Base-by-base conservation (phyloP, 495 filamentous ascomycete genomes). In the Podospora fimiseda region DNA sequence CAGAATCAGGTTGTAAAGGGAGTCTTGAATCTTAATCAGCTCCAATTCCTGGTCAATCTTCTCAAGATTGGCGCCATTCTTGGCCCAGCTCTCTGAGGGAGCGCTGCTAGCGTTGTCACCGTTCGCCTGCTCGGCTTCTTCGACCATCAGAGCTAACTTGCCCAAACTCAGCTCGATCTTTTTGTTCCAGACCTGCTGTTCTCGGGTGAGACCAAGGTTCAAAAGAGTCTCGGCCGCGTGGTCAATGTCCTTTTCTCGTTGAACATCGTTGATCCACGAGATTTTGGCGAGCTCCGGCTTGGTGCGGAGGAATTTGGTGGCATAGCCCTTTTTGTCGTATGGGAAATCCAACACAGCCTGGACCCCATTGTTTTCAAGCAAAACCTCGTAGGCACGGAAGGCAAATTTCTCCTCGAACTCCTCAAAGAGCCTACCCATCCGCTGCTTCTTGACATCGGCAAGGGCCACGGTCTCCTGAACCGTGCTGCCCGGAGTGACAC, bases 181-280 rank as follows among this genome's bases (percentile, higher is more conserved):
- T 66, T 92, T 89, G 66, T 78, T 87, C 90, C 90, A 96, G 9
- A 92, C 64, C 45, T 89, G 82, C 40, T 79, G 77, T 61, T 96
- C 88, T 40, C 78, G 77, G 22, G 73, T 69, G 30, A 81, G 67
- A 9, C 87, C 90, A 3, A 87, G 69, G 9, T 78, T 67, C 22
- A 85, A 68, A 22, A 98, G 76, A 0, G 77, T 83, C 23, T 79
- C 67, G 9, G 83, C 83, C 13, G 92, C 91, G 51, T 74, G 74
- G 27, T 78, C 71, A 56, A 87, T 92, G 48, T 93, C 80, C 49
- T 82, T 74, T 62, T 89, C 84, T 18, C 80, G 74, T 47, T 79
- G 69, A 16, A 96, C 80, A 60, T 96, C 90, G 67, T 97, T 92
- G 68, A 98, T 92, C 93, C 93, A 98, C 37, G 84, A 77, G n/a